Conservation (phyloP, 169 alveolate genomes). For the Eimeria necatrix region DNA sequence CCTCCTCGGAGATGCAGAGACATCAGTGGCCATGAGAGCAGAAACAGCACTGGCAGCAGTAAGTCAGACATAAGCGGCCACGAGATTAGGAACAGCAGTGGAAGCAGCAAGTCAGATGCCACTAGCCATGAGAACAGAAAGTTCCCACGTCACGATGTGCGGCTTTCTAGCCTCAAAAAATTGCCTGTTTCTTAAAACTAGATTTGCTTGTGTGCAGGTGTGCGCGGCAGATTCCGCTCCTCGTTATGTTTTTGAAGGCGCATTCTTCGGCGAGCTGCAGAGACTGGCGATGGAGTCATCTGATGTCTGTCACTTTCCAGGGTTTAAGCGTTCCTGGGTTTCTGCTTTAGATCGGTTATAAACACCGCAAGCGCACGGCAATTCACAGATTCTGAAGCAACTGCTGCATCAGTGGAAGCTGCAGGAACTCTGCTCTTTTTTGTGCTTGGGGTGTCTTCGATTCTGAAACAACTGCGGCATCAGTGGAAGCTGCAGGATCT, state of each 20-base stretch:
- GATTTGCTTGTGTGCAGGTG: not conserved
- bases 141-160: too few relatives aligned
- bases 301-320: not conserved
- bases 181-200: not conserved
- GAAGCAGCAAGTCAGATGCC: not conserved
- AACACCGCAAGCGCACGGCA: too few relatives aligned
- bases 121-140: not conserved
- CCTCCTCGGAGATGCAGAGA: conserved; percentile 16
- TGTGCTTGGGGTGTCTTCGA: not conserved
- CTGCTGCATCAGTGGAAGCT: not conserved
- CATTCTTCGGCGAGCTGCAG: not conserved
- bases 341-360: not conserved
- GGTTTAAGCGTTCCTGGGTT: not conserved
- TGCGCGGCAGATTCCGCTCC: conserved; percentile 2
- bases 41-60: conserved; percentile 52
- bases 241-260: conserved; percentile 5
- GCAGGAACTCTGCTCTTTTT: not conserved
- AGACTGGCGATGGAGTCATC: not conserved
- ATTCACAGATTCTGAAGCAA: too few relatives aligned
- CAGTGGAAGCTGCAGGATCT: not conserved
- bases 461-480: not conserved
- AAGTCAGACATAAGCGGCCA: not conserved
- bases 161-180: too few relatives aligned
- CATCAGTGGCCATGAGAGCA: conserved; percentile 25
- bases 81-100: not conserved